Conservation (phyloP, 2,329 filamentous ascomycete species). For the Ophiocordyceps camponoti-saundersi region DNA sequence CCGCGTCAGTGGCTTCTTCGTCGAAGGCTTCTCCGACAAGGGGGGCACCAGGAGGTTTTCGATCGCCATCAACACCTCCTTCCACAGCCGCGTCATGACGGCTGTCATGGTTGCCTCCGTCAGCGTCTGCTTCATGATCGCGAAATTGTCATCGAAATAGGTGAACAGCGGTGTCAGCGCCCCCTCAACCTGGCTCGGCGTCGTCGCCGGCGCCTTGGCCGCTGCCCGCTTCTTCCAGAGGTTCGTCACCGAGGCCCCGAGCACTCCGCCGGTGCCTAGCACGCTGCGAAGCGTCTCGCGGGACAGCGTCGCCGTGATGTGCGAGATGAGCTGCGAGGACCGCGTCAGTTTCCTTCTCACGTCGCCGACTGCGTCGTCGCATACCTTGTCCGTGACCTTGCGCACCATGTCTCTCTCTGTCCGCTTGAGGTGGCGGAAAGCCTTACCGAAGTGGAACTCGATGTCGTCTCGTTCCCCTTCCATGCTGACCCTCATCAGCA, state of each 20-base stretch:
- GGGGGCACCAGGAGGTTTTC: constrained; percentile 84
- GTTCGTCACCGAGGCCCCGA: constrained; percentile 56
- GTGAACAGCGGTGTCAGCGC: constrained; percentile 72
- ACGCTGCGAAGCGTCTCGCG: constrained; percentile 61
- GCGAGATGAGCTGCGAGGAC: constrained; percentile 55
- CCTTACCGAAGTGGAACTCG: constrained; percentile 95
- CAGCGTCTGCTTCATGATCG: constrained; percentile 94
- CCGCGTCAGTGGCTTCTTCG: constrained; percentile 65
- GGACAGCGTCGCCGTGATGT: constrained; percentile 82
- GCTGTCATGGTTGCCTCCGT: constrained; percentile 94
- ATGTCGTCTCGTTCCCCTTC: constrained; percentile 97
- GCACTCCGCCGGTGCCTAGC: constrained; percentile 52
- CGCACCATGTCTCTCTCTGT: constrained; percentile 97
- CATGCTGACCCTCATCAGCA: constrained; percentile 90
- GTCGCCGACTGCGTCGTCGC: background rate
- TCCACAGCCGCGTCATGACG: constrained; percentile 97
- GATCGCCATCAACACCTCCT: constrained; percentile 85
- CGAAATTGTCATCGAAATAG: constrained; percentile 98
- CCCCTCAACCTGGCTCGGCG: constrained; percentile 58
- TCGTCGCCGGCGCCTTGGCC: constrained; percentile 38
- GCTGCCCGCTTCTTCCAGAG: constrained; percentile 45
- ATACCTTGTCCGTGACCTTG: constrained; percentile 91
- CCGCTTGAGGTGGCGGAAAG: constrained; percentile 85
- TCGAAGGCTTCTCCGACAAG: constrained; percentile 82
- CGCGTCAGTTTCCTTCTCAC: constrained; percentile 3